A percentile compares a stretch with the other conserved stretches of the same genome.
phyloP scores from a whole-genome alignment of 2,329 filamentous ascomycete species.

The Penicillium italicum region DNA sequence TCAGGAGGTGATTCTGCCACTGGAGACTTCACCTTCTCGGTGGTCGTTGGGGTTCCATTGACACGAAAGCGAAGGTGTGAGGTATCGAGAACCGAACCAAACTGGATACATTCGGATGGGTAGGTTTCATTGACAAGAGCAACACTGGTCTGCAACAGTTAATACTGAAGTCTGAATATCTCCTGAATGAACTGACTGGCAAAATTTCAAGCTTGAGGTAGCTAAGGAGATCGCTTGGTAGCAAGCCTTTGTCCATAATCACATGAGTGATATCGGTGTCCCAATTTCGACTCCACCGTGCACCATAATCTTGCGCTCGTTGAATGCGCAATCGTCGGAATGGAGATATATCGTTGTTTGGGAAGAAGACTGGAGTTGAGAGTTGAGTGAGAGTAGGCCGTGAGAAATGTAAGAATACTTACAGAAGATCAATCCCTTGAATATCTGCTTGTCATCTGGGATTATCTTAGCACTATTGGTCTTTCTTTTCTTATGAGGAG shows the following conservation, averaged over 20 bases:
- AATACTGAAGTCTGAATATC: constrained; percentile 7
- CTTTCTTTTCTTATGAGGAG: constrained; percentile 27
- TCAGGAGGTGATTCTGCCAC: constrained; percentile 5
- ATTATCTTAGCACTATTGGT: constrained; percentile 44
- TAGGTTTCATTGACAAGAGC: constrained; percentile 66
- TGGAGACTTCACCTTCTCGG: constrained; percentile 11
- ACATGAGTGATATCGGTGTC: constrained; percentile 65
- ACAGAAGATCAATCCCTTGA: constrained; percentile 61
- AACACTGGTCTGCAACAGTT: constrained; percentile 26
- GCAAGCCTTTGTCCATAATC: constrained; percentile 68
- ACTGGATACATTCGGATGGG: constrained; percentile 64
- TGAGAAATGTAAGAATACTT: constrained; percentile 14
- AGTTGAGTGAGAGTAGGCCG: constrained; percentile 4
- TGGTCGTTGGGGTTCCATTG: constrained; percentile 18
- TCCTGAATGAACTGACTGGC: constrained; percentile 42
- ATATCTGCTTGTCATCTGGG: constrained; percentile 55
- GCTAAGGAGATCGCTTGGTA: constrained; percentile 60
- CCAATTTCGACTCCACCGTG: constrained; percentile 62
- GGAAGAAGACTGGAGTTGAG: constrained; percentile 61
- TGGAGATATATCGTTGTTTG: constrained; percentile 69
- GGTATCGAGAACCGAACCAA: constrained; percentile 56
- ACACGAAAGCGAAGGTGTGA: constrained; percentile 51
- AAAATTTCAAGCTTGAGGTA: constrained; percentile 51
- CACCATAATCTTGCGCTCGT: constrained; percentile 72
- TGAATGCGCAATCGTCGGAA: constrained; percentile 67